Evolutionary conservation across 2,329 filamentous ascomycete genomes (phyloP).

Genomic region (Nectriaceae sp.): DNA sequence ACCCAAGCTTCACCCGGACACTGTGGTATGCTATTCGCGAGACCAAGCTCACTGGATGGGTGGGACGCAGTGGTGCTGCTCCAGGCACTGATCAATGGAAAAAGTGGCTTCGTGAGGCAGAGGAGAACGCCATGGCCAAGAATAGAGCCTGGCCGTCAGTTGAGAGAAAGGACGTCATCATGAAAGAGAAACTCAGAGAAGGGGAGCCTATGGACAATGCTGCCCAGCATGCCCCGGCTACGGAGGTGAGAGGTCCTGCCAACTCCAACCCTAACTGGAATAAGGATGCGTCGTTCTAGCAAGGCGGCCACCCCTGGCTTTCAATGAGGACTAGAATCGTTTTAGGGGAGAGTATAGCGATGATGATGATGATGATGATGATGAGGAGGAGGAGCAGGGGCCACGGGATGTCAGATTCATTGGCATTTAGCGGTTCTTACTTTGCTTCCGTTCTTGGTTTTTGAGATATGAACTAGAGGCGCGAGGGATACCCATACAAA

Average conservation of each 20-base stretch:
- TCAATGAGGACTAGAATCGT: too few species aligned
- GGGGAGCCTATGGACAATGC: conserved; percentile 26
- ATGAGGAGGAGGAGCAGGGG: too few species aligned
- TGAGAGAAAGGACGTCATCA: conserved; percentile 49
- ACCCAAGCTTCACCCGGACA: conserved; percentile 54
- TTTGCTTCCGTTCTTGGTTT: too few species aligned
- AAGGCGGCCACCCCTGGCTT: neutral
- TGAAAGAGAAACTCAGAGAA: conserved; percentile 34
- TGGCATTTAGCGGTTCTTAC: too few species aligned
- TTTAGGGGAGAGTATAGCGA: too few species aligned
- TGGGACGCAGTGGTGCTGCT: conserved; percentile 50
- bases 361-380: too few species aligned
- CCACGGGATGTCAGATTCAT: too few species aligned
- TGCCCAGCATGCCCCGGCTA: conserved; percentile 32
- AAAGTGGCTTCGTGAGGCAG: conserved; percentile 53
- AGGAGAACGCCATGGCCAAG: conserved; percentile 35
- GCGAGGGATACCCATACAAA: too few species aligned
- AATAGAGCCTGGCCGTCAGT: conserved; percentile 49
- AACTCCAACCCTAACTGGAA: conserved; percentile 19
- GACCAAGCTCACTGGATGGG: conserved; percentile 55
- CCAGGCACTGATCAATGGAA: conserved; percentile 55
- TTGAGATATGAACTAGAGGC: too few species aligned
- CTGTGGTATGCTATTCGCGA: conserved; percentile 61
- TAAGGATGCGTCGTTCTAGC: conserved; percentile 27
- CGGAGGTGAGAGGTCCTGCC: conserved; percentile 23